These are phyloP conservation scores for Trifolium fragiferum DNA, from an alignment of 306 rosid genomes.

Conservation along the genomic window DNA sequence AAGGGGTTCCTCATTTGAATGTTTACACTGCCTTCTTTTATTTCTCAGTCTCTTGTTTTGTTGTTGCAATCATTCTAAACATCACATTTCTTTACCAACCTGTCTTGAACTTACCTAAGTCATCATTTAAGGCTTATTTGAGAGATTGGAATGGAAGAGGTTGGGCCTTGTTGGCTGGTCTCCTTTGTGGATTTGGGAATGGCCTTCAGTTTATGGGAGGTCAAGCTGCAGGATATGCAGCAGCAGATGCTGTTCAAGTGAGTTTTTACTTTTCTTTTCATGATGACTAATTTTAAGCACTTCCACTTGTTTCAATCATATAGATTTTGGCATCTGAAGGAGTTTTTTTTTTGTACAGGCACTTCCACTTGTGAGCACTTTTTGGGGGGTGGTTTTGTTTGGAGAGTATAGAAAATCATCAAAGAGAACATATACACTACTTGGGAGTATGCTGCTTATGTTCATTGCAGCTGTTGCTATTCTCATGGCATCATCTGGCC, in stretches of 20 bases:
- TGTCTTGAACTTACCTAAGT: conserved; percentile 67
- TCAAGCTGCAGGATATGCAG: conserved; percentile 97
- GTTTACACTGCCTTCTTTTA: conserved; percentile 90
- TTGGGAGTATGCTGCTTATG: conserved; percentile 72
- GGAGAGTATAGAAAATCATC: conserved; percentile 90
- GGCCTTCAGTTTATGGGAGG: conserved; percentile 98
- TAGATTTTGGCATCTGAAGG: not conserved
- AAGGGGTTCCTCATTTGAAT: conserved; percentile 81
- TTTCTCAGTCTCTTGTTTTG: conserved; percentile 78
- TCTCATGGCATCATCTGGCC: conserved; percentile 85
- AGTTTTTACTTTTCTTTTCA: not conserved
- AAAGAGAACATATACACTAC: conserved; percentile 61
- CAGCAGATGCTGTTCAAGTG: conserved; percentile 90
- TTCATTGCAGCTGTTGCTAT: conserved; percentile 72
- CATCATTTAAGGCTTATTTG: conserved; percentile 76
- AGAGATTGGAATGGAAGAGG: conserved; percentile 85
- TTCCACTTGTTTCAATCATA: too few relatives aligned
- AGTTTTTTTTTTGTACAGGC: conserved; percentile 57
- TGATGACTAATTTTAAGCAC: too few relatives aligned
- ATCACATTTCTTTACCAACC: conserved; percentile 78
- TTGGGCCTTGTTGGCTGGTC: conserved; percentile 91
- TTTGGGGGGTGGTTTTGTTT: conserved; percentile 77
- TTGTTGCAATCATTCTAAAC: conserved; percentile 71
- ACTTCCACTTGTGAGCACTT: conserved; percentile 92
- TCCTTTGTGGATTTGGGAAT: conserved; percentile 90